Evolutionary conservation across 208 protist species (phyloP), one percentile per base, ranked within the genome.

Genomic region (Trypanosoma rangeli): DNA sequence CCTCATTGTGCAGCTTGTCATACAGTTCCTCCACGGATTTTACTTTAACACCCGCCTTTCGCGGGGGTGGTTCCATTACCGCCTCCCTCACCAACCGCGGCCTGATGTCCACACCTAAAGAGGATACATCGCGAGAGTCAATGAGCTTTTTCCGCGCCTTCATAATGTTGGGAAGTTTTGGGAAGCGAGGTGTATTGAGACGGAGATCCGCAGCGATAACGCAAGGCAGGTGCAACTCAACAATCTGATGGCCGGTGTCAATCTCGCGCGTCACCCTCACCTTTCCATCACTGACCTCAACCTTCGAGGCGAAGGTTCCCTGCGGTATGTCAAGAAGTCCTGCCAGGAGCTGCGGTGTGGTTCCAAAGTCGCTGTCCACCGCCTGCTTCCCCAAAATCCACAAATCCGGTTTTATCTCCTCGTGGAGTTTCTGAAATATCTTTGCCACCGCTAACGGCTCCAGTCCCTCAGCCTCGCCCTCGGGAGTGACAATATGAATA

Each of bases 81-180:
- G 70, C 65, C 52, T 95, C 55, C 16, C 78, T 74, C 22, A 61
- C 85, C 15, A 98, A 64, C 20, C 68, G 84, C 2, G 90, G 87
- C 33, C 72, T 86, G n/a, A 93, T 66, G 56, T 98, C 93, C 0
- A 98, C 87, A 33, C 85, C 94, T 5, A 98, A 70, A 26, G 86
- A 74, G 18, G 64, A 63, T 13, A 93, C 66, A 3, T 86, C 85
- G 22, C 83, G 93, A 15, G 74, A 86, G 58, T 97, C 94, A 68
- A 98, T 86, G 8, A 89, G 83, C 83, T 98, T 98, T 82, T 98
- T 98, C 74, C 97, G 94, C 20, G 97, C 97, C 86, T 98, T 98
- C 97, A 99, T 99, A 76, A 99, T 98, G 74, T 98, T 98, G n/a
- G 94, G 96, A 56, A 99, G 84, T 74, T 95, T 98, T 18, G 95